Percentiles rank a stretch among this genome's conserved stretches.
Evolutionary conservation across 768 basidiomycete genomes (phyloP).

Genomic region (Rossbeevera mucosa): DNA sequence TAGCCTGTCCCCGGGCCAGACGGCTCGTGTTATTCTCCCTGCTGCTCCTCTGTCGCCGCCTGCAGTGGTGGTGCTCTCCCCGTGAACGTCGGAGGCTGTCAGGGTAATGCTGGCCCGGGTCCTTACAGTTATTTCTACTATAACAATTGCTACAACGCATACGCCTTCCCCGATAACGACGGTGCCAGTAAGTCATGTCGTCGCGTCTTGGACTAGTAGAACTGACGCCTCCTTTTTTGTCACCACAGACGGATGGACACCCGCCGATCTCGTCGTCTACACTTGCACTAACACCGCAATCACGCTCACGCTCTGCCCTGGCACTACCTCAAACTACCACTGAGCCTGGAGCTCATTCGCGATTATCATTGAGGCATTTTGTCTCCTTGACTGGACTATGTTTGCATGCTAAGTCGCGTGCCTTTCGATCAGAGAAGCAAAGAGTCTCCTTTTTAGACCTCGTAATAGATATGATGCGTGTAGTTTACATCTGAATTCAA

Average conservation of each 20-base stretch:
- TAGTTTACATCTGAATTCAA: neutral
- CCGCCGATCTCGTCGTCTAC: conserved; percentile 26
- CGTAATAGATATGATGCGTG: neutral
- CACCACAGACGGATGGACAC: conserved; percentile 20
- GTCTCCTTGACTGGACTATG: too few species aligned
- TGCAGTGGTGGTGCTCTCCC: conserved; percentile 27
- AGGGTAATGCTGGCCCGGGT: conserved; percentile 25
- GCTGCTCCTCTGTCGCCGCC: conserved; percentile 25
- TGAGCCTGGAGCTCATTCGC: neutral
- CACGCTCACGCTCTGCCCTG: conserved; percentile 29
- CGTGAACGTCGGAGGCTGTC: conserved; percentile 23
- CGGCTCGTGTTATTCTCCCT: conserved; percentile 25
- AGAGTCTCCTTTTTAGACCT: neutral
- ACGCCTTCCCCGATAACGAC: conserved; percentile 32
- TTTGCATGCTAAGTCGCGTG: neutral
- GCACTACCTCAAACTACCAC: neutral
- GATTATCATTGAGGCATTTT: neutral
- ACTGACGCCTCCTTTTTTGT: neutral
- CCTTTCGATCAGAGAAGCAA: neutral
- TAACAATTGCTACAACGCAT: conserved; percentile 26
- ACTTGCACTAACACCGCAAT: conserved; percentile 26
- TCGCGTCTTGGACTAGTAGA: neutral
- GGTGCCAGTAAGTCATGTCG: conserved; percentile 19
- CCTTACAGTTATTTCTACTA: conserved; percentile 30
- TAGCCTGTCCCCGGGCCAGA: conserved; percentile 27